These are phyloP conservation scores for Aschersonia sp. DNA, from an alignment of 2,329 filamentous ascomycete species.

Conservation along the genomic window DNA sequence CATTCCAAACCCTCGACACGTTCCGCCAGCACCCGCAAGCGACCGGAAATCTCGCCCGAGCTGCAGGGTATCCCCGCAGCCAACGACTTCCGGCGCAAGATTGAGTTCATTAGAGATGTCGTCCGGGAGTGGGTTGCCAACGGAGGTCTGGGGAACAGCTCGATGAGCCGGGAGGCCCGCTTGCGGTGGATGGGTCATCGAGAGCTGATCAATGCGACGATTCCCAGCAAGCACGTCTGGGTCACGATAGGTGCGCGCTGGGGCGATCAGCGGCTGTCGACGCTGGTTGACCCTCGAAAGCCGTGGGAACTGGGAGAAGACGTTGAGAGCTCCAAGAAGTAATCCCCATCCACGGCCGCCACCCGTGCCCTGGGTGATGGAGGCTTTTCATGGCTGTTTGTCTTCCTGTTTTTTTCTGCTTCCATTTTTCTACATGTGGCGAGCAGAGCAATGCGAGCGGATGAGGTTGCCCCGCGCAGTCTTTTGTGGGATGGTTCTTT, in stretches of 20 bases:
- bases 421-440: too few relatives aligned
- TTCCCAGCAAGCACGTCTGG: slow-evolving; percentile 51
- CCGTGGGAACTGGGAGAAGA: slow-evolving; percentile 35
- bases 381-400: too few relatives aligned
- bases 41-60: slow-evolving; percentile 45
- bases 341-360: not conserved
- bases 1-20: slow-evolving; percentile 30
- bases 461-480: too few relatives aligned
- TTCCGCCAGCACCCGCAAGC: slow-evolving; percentile 33
- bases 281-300: slow-evolving; percentile 38
- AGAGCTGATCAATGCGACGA: slow-evolving; percentile 34
- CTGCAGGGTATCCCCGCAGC: slow-evolving; percentile 51
- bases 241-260: slow-evolving; percentile 50
- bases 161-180: slow-evolving; percentile 38
- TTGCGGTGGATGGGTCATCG: slow-evolving; percentile 44
- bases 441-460: too few relatives aligned
- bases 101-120: slow-evolving; percentile 55
- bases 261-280: slow-evolving; percentile 40
- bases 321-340: slow-evolving; percentile 24
- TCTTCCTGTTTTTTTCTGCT: too few relatives aligned
- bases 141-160: slow-evolving; percentile 54
- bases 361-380: too few relatives aligned
- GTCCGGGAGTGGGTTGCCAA: slow-evolving; percentile 58
- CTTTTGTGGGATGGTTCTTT: too few relatives aligned
- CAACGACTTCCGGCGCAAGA: slow-evolving; percentile 60